Evolutionary conservation across 1,284 basidiomycete species (phyloP).

Genomic region (Athelia psychrophila): DNA sequence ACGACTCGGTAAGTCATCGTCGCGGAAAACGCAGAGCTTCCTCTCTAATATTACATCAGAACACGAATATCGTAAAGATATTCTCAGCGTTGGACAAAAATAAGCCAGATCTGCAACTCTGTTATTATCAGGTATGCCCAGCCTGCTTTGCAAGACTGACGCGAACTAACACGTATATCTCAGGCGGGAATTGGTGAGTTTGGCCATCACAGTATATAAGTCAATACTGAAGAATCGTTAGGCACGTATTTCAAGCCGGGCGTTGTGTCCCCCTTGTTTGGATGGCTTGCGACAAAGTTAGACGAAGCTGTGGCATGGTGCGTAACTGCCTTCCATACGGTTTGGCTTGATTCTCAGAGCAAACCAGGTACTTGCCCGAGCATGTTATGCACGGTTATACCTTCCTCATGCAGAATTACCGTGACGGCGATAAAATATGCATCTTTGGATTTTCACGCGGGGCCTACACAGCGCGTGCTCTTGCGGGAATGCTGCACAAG

Average conservation of each 20-base stretch:
- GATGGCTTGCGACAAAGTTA: constrained; percentile 45
- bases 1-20: constrained; percentile 24
- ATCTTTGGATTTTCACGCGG: constrained; percentile 75
- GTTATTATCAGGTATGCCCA: constrained; percentile 65
- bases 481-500: constrained; percentile 62
- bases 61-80: constrained; percentile 71
- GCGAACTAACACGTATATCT: neutral
- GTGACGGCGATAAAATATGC: constrained; percentile 55
- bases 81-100: constrained; percentile 62
- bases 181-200: neutral
- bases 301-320: constrained; percentile 64
- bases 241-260: constrained; percentile 62
- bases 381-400: constrained; percentile 65
- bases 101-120: constrained; percentile 49
- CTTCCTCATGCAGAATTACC: constrained; percentile 69
- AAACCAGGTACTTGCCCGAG: constrained; percentile 51
- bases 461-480: constrained; percentile 72
- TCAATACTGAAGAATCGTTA: neutral
- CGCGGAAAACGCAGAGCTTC: neutral
- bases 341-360: neutral
- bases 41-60: constrained; percentile 35
- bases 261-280: constrained; percentile 46
- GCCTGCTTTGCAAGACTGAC: neutral
- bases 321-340: constrained; percentile 9
- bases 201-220: neutral